Percentiles rank a stretch among this genome's conserved stretches.
Evolutionary conservation across 352 stramenopile genomes (phyloP).

Genomic region (Phytophthora ramorum): DNA sequence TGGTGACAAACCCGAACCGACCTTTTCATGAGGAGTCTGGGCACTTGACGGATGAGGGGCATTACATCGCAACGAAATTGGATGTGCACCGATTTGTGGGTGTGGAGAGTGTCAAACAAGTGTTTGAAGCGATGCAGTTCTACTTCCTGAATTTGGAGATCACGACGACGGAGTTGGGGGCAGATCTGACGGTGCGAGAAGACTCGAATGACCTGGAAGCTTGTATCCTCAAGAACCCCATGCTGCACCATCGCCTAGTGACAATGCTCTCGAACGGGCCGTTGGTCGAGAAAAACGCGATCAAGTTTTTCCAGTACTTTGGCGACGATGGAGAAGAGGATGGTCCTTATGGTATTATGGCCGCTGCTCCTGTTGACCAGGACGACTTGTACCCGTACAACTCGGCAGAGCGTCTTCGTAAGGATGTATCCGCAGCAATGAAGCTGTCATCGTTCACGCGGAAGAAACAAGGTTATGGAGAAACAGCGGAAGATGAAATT

Average conservation of each 20-base stretch:
- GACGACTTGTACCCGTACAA: slow-evolving; percentile 42
- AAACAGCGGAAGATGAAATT: slow-evolving; percentile 13
- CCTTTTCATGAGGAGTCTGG: slow-evolving; percentile 45
- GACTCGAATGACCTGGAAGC: slow-evolving; percentile 41
- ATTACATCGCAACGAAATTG: slow-evolving; percentile 45
- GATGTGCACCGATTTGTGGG: slow-evolving; percentile 55
- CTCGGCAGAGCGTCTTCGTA: slow-evolving; percentile 30
- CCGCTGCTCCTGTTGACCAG: slow-evolving; percentile 32
- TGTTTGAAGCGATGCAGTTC: slow-evolving; percentile 52
- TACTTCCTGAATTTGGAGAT: slow-evolving; percentile 60
- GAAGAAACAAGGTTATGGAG: slow-evolving; percentile 3
- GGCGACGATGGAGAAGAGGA: slow-evolving; percentile 11
- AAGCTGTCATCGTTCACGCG: slow-evolving; percentile 31
- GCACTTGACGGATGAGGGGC: slow-evolving; percentile 40
- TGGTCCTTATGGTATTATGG: slow-evolving; percentile 30
- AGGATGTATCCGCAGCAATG: slow-evolving; percentile 33
- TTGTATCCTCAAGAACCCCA: slow-evolving; percentile 10
- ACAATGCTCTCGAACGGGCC: slow-evolving; percentile 27
- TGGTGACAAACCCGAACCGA: slow-evolving; percentile 32
- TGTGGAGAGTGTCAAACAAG: slow-evolving; percentile 36
- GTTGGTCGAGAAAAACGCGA: slow-evolving; percentile 45
- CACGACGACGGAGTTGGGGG: slow-evolving; percentile 38
- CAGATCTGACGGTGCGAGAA: slow-evolving; percentile 48
- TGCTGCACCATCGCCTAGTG: slow-evolving; percentile 43
- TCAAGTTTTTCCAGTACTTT: slow-evolving; percentile 40